Evolutionary conservation across 345 rosid genomes (phyloP).

Genomic region (Microcos paniculata): DNA sequence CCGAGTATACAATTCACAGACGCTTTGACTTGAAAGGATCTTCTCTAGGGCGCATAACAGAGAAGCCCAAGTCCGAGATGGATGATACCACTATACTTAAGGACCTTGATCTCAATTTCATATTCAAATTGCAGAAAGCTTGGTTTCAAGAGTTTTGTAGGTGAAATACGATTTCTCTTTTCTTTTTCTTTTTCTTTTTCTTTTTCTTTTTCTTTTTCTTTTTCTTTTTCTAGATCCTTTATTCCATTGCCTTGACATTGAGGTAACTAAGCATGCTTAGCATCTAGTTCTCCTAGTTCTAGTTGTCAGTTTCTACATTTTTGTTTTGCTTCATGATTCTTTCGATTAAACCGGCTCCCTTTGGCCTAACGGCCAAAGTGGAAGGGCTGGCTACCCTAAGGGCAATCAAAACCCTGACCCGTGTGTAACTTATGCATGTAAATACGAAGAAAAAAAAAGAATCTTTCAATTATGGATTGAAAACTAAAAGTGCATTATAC

Average conservation of each 20-base stretch:
- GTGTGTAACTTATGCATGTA: too few relatives aligned
- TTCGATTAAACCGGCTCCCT: too few relatives aligned
- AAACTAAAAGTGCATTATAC: not conserved
- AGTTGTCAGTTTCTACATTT: not conserved
- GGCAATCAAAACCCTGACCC: too few relatives aligned
- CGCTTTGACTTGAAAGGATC: constrained; percentile 94
- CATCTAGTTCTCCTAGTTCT: not conserved
- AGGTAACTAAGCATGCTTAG: not conserved
- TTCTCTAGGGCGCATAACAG: constrained; percentile 84
- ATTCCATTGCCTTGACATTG: not conserved
- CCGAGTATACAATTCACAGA: constrained; percentile 74
- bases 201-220: not conserved
- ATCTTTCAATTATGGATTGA: not conserved
- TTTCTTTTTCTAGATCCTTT: not conserved
- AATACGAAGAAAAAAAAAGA: too few relatives aligned
- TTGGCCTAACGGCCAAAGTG: too few relatives aligned
- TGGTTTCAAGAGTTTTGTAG: constrained; percentile 88
- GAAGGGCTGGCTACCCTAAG: too few relatives aligned
- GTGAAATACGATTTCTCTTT: constrained; percentile 24
- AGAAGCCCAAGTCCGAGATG: constrained; percentile 77
- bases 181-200: not conserved
- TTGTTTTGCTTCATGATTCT: too few relatives aligned
- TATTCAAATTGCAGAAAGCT: constrained; percentile 73
- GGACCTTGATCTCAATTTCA: constrained; percentile 86
- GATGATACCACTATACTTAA: constrained; percentile 79